Evolutionary conservation across 2,329 filamentous ascomycete species (phyloP).

Genomic region (Cordyceps pruinosa): DNA sequence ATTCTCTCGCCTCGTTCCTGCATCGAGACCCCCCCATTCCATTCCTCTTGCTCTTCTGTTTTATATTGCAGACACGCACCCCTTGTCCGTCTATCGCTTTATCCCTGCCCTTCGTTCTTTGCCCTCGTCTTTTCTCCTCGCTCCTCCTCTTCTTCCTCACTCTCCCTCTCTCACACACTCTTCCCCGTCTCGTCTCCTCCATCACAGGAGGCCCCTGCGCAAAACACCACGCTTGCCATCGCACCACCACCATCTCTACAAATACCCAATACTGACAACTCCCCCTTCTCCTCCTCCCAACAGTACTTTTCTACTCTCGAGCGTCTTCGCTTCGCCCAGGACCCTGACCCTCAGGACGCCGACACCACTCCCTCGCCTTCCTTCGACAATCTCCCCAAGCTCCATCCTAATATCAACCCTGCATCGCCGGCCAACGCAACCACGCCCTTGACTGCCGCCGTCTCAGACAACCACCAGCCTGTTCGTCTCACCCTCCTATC

Average conservation of each 20-base stretch:
- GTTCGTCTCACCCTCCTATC: slow-evolving; percentile 10
- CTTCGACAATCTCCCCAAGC: slow-evolving; percentile 19
- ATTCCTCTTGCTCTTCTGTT: slow-evolving; percentile 23
- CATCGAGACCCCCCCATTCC: slow-evolving; percentile 33
- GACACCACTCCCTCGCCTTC: slow-evolving; percentile 22
- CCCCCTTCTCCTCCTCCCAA: neutral
- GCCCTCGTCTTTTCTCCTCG: neutral
- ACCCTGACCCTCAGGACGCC: slow-evolving; percentile 24
- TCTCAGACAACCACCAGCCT: slow-evolving; percentile 3
- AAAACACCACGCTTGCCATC: neutral
- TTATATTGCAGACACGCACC: slow-evolving; percentile 2
- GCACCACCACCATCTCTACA: neutral
- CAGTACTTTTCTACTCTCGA: slow-evolving; percentile 71
- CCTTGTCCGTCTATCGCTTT: neutral
- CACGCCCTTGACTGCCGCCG: neutral
- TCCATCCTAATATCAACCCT: slow-evolving; percentile 11
- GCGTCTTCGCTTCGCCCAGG: slow-evolving; percentile 57
- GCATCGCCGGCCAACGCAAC: slow-evolving; percentile 17
- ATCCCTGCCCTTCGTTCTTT: slow-evolving; percentile 2
- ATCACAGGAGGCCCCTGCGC: neutral
- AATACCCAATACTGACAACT: neutral
- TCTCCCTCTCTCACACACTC: neutral
- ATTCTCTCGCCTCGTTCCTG: slow-evolving; percentile 26
- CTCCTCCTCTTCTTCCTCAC: neutral
- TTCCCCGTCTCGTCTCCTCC: too few relatives aligned